Evolutionary conservation across 2,329 filamentous ascomycete genomes (phyloP).

Genomic region (Hypoxylon sp.): DNA sequence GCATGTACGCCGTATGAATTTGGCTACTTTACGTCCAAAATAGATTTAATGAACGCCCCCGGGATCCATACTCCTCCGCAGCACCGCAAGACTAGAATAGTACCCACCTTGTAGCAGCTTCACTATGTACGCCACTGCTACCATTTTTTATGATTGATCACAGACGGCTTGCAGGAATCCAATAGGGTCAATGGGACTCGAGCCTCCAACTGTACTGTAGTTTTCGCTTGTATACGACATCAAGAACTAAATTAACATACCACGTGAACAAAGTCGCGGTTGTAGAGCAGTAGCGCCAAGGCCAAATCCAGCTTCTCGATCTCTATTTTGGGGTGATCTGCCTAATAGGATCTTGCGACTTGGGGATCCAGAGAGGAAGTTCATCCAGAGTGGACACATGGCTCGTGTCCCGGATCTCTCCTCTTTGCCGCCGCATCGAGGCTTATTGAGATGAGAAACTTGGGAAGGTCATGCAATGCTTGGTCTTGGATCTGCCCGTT

Average conservation of each 20-base stretch:
- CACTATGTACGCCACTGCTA: constrained; percentile 28
- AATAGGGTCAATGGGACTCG: constrained; percentile 22
- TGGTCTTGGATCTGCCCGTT: constrained; percentile 23
- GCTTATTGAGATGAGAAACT: constrained; percentile 24
- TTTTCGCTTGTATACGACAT: constrained; percentile 19
- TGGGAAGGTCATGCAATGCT: constrained; percentile 29
- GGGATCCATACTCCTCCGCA: constrained; percentile 1
- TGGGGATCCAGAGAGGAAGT: constrained; percentile 13
- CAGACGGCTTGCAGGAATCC: constrained; percentile 27
- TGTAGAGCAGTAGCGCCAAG: constrained; percentile 27
- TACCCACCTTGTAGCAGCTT: constrained; percentile 14
- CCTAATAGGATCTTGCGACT: constrained; percentile 17
- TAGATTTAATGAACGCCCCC: constrained; percentile 10
- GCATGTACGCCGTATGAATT: too few species aligned
- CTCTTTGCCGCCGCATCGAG: constrained; percentile 29
- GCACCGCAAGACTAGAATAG: not conserved
- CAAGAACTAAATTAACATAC: constrained; percentile 28
- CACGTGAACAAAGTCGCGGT: constrained; percentile 33
- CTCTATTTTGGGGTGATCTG: constrained; percentile 28
- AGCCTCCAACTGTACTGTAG: constrained; percentile 24
- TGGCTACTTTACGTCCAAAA: constrained; percentile 1
- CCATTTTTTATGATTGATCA: constrained; percentile 24
- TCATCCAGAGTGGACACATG: constrained; percentile 23
- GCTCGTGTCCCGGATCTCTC: constrained; percentile 18
- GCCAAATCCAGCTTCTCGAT: constrained; percentile 14